Conservation (phyloP, 2,329 filamentous ascomycete genomes). For the Teratosphaeriaceae sp. region DNA sequence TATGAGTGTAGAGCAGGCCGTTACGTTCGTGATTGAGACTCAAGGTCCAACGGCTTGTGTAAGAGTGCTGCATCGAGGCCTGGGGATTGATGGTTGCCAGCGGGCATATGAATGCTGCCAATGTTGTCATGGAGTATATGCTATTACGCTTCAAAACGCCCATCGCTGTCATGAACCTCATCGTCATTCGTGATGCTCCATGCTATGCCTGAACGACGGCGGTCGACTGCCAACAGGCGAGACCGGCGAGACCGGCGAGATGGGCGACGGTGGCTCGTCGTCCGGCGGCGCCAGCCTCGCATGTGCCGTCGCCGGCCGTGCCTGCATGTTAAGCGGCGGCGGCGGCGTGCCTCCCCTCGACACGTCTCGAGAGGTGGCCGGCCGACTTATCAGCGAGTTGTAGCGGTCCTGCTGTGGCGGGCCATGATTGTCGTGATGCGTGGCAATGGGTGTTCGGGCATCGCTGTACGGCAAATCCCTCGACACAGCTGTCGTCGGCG, state of each 20-base stretch:
- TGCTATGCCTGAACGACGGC: conserved; percentile 1
- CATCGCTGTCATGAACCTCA: not conserved
- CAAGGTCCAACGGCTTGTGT: too few species aligned
- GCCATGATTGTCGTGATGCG: not conserved
- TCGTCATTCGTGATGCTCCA: conserved; percentile 1
- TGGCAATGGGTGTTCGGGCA: not conserved
- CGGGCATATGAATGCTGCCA: not conserved
- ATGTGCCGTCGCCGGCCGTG: not conserved
- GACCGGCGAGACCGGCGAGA: conserved; percentile 6
- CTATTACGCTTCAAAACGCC: not conserved
- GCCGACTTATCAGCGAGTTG: not conserved
- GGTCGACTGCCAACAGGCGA: conserved; percentile 4
- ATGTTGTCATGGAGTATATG: too few species aligned
- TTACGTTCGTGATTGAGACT: too few species aligned
- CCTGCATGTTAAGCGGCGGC: not conserved
- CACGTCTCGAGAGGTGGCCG: not conserved
- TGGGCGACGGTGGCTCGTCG: conserved; percentile 4
- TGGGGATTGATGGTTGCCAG: not conserved
- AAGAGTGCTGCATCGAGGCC: too few species aligned
- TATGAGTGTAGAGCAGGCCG: too few species aligned
- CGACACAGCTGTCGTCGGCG: not conserved
- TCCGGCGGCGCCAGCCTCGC: not conserved
- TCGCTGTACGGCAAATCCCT: not conserved
- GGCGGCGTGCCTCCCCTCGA: not conserved
- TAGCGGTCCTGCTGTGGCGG: not conserved